Percentiles rank a stretch among this genome's conserved stretches.
These are phyloP conservation scores for Acer yangbiense DNA, from an alignment of 345 rosid genomes.

Conservation along the genomic window DNA sequence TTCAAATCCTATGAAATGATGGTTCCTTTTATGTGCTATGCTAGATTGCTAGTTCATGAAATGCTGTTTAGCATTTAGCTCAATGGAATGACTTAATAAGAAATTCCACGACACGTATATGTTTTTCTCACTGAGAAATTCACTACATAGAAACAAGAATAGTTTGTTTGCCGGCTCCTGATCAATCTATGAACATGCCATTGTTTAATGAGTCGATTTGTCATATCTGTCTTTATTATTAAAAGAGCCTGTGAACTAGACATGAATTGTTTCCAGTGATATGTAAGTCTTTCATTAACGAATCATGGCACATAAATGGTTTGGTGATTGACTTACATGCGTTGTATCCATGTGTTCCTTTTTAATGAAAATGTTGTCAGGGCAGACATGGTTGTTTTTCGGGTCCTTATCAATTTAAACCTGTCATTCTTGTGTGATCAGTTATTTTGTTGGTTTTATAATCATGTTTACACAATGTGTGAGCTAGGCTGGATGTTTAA, in stretches of 20 bases:
- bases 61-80: neutral
- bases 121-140: neutral
- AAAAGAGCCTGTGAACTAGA: neutral
- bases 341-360: neutral
- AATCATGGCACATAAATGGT: neutral
- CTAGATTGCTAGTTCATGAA: constrained; percentile 8
- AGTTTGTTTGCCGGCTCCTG: neutral
- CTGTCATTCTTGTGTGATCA: neutral
- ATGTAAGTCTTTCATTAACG: neutral
- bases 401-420: neutral
- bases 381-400: neutral
- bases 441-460: neutral
- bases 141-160: neutral
- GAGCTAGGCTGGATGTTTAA: neutral
- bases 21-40: neutral
- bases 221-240: neutral
- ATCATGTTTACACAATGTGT: neutral
- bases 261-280: neutral
- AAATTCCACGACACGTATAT: neutral
- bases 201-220: constrained; percentile 6
- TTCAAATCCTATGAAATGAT: neutral
- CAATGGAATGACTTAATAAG: neutral
- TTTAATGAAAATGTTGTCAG: neutral
- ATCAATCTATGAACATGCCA: neutral
- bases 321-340: neutral